phyloP scores from a whole-genome alignment of 1,284 basidiomycete species.

The Coniferiporia weirii region DNA sequence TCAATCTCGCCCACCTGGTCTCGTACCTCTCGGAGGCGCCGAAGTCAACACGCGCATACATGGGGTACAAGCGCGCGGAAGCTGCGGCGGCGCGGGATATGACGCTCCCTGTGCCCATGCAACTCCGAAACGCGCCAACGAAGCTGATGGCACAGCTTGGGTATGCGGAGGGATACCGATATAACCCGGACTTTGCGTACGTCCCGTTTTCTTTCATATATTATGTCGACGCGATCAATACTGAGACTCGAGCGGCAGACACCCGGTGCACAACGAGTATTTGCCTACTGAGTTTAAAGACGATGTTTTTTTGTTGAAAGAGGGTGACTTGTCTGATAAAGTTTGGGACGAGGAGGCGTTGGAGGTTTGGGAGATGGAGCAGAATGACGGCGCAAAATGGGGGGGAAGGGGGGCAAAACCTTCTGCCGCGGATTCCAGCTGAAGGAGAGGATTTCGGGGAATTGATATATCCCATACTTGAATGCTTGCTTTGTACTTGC shows the following conservation, averaged over 20 bases:
- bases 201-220: conserved; percentile 25
- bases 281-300: conserved; percentile 42
- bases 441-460: not conserved
- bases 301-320: conserved; percentile 47
- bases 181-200: conserved; percentile 74
- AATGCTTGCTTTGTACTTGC: not conserved
- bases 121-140: conserved; percentile 87
- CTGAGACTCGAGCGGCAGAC: conserved; percentile 32
- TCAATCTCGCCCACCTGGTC: conserved; percentile 76
- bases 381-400: conserved; percentile 64
- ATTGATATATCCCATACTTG: not conserved
- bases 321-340: conserved; percentile 51
- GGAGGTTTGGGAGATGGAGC: conserved; percentile 63
- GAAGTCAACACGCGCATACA: conserved; percentile 78
- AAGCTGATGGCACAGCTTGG: conserved; percentile 77
- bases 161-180: conserved; percentile 68
- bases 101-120: conserved; percentile 64
- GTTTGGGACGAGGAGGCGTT: conserved; percentile 73
- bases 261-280: conserved; percentile 70
- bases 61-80: conserved; percentile 72
- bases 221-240: not conserved
- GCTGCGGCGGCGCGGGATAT: conserved; percentile 50
- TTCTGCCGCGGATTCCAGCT: not conserved
- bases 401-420: conserved; percentile 34
- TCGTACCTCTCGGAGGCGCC: conserved; percentile 79